Conservation (phyloP, 176 grass and related monocot species). For the Saccharum spontaneum region DNA sequence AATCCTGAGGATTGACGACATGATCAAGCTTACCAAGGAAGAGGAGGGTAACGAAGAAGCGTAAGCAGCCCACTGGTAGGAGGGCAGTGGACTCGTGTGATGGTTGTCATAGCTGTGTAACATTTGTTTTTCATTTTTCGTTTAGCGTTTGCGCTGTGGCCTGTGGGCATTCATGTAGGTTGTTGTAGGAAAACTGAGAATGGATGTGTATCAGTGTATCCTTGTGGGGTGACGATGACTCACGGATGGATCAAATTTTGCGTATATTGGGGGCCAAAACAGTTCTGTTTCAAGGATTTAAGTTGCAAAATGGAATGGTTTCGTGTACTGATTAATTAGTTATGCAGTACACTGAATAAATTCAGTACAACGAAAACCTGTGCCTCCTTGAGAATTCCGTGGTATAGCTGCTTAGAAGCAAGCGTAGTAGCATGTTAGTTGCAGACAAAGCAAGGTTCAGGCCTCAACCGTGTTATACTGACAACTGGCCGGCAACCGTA, state of each 20-base stretch:
- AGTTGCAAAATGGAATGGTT: not conserved
- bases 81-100: not conserved
- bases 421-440: too few species aligned
- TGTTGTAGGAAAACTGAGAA: slow-evolving; percentile 5
- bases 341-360: not conserved
- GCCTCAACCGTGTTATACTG: too few species aligned
- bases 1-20: slow-evolving; percentile 92
- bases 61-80: not conserved
- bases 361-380: not conserved
- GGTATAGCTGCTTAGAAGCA: not conserved
- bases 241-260: not conserved
- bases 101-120: slow-evolving; percentile 6
- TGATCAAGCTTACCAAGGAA: slow-evolving; percentile 91
- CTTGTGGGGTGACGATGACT: not conserved
- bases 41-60: slow-evolving; percentile 74
- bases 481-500: too few species aligned
- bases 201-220: not conserved
- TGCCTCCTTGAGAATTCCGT: not conserved
- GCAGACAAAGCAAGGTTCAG: too few species aligned
- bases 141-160: not conserved
- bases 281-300: not conserved
- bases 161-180: not conserved
- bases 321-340: not conserved
- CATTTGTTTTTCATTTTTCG: not conserved
- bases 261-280: not conserved